Evolutionary conservation across 2,329 filamentous ascomycete genomes (phyloP).

Genomic region (Stagonosporopsis cucurbitacearum): DNA sequence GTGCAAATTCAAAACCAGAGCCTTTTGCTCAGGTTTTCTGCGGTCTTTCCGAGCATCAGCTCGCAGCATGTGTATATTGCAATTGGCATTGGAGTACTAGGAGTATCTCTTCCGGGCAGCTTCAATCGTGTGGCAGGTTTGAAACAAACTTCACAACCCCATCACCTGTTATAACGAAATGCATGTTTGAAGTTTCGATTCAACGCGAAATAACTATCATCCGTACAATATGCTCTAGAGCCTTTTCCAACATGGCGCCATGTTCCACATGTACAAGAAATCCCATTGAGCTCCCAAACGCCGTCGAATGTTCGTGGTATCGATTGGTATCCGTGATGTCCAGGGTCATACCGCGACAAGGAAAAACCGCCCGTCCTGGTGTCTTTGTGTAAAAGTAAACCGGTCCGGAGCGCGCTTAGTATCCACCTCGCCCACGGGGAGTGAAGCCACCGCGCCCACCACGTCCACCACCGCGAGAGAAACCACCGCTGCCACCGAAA

Average conservation of each 20-base stretch:
- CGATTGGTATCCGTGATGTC: slow-evolving; percentile 35
- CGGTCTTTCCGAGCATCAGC: too few relatives aligned
- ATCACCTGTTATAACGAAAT: background rate
- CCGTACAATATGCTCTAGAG: slow-evolving; percentile 19
- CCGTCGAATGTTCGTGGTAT: slow-evolving; percentile 45
- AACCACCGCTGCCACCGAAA: slow-evolving; percentile 38
- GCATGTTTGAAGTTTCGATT: slow-evolving; percentile 18
- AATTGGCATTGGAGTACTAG: too few relatives aligned
- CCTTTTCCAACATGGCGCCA: slow-evolving; percentile 32
- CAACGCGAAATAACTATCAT: slow-evolving; percentile 20
- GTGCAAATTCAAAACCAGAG: too few relatives aligned
- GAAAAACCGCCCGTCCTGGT: slow-evolving; percentile 23
- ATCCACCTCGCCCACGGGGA: slow-evolving; percentile 42
- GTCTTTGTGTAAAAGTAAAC: slow-evolving; percentile 16
- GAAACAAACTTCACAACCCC: background rate
- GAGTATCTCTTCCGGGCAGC: background rate
- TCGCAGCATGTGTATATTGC: too few relatives aligned
- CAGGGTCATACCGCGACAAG: slow-evolving; percentile 27
- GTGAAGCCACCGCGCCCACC: slow-evolving; percentile 33
- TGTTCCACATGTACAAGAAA: slow-evolving; percentile 34
- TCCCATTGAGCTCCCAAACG: slow-evolving; percentile 41
- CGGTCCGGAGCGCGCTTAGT: slow-evolving; percentile 28
- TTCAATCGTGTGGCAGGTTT: background rate
- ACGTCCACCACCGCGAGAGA: slow-evolving; percentile 38
- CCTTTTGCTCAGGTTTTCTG: too few relatives aligned